Conservation (phyloP, 176 grass and related monocot species). For the Lolium multiflorum region DNA sequence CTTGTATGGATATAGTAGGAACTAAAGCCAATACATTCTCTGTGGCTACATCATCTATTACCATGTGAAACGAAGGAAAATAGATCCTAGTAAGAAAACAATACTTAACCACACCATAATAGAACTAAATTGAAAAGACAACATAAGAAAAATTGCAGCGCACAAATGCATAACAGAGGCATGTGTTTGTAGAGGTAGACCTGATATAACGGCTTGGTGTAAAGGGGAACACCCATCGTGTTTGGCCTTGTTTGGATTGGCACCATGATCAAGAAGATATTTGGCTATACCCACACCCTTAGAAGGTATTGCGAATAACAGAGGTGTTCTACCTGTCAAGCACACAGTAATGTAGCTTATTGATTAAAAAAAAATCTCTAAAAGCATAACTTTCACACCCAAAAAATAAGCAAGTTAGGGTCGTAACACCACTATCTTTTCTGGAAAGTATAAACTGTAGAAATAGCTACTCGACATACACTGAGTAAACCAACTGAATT, state of each 20-base stretch:
- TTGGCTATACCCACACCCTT: not conserved
- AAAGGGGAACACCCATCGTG: conserved; percentile 38
- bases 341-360: not conserved
- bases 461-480: no score
- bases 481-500: no score
- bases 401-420: not conserved
- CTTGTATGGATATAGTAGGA: no score
- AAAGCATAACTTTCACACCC: not conserved
- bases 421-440: not conserved
- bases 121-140: not conserved
- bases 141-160: not conserved
- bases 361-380: not conserved
- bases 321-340: conserved; percentile 42
- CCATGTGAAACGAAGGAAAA: not conserved
- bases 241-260: conserved; percentile 21
- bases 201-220: conserved; percentile 22
- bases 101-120: not conserved
- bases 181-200: conserved; percentile 19
- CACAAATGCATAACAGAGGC: not conserved
- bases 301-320: conserved; percentile 11
- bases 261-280: conserved; percentile 49
- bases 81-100: not conserved
- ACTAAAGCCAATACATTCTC: no score
- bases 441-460: not conserved
- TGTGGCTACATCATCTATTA: not conserved